Percentiles rank a stretch among this genome's conserved stretches.
Conservation (phyloP, 768 basidiomycete species). For the Ramaria sp. region DNA sequence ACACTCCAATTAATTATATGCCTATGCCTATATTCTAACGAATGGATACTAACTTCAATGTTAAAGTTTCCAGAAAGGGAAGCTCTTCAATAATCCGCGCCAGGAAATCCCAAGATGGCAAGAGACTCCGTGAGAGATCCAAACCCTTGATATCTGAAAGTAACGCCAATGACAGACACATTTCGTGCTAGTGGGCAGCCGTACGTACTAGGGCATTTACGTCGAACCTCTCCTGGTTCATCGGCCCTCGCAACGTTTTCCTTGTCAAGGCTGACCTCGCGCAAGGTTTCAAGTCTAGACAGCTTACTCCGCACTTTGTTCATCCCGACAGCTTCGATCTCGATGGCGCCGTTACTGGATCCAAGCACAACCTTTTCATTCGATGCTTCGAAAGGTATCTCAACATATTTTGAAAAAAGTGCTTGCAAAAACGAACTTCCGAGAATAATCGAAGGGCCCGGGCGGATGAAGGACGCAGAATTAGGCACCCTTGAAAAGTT, state of each 20-base stretch:
- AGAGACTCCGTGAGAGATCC: constrained; percentile 68
- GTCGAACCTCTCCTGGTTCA: constrained; percentile 36
- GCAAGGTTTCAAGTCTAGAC: constrained; percentile 50
- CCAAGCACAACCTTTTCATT: constrained; percentile 64
- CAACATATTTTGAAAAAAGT: constrained; percentile 68
- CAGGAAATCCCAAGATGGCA: constrained; percentile 61
- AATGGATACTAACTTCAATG: constrained; percentile 57
- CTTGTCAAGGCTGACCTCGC: constrained; percentile 72
- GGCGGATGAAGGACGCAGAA: constrained; percentile 75
- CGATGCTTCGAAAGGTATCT: constrained; percentile 38
- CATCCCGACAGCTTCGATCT: constrained; percentile 77
- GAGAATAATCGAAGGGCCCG: constrained; percentile 40
- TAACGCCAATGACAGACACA: constrained; percentile 2
- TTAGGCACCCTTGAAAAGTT: constrained; percentile 35
- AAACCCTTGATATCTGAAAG: constrained; percentile 60
- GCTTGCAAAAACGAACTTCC: constrained; percentile 69
- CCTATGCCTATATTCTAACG: constrained; percentile 8
- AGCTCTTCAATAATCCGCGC: constrained; percentile 54
- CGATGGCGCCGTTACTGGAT: constrained; percentile 71
- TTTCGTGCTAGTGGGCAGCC: constrained; percentile 2
- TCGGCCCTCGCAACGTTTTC: constrained; percentile 43
- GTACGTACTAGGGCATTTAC: constrained; percentile 59
- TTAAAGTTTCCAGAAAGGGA: constrained; percentile 47
- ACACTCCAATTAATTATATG: constrained; percentile 13
- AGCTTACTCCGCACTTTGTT: constrained; percentile 70